A percentile compares a stretch with the other conserved stretches of the same genome.
Conservation (phyloP, 169 alveolate genomes). For the Miamiensis avidus region DNA sequence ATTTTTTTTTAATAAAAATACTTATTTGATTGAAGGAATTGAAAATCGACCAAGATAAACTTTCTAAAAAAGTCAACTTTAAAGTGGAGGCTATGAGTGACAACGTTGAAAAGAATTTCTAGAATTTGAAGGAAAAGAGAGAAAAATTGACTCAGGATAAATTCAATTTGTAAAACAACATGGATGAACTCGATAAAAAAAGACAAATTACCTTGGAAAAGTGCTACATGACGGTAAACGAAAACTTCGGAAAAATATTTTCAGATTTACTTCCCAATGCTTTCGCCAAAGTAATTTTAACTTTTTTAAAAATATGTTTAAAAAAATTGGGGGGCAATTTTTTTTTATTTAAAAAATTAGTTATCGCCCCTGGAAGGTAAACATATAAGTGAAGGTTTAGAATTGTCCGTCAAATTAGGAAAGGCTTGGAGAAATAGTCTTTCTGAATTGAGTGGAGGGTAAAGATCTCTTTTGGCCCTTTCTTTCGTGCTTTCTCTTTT, state of each 20-base stretch:
- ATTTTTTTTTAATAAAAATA: too few species aligned
- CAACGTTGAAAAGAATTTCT: slow-evolving; percentile 89
- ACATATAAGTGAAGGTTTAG: slow-evolving; percentile 73
- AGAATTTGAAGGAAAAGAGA: slow-evolving; percentile 87
- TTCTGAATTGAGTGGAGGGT: slow-evolving; percentile 80
- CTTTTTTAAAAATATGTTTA: slow-evolving; percentile 72
- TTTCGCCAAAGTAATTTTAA: slow-evolving; percentile 89
- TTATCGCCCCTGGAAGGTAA: slow-evolving; percentile 74
- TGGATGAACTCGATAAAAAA: slow-evolving; percentile 92
- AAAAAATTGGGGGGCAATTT: too few species aligned
- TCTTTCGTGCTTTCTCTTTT: slow-evolving; percentile 96
- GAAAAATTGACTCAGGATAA: slow-evolving; percentile 90
- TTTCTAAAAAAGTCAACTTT: slow-evolving; percentile 90
- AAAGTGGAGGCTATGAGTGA: slow-evolving; percentile 94
- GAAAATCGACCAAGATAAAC: slow-evolving; percentile 78
- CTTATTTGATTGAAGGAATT: too few species aligned
- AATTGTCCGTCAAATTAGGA: slow-evolving; percentile 90
- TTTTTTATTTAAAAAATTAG: too few species aligned
- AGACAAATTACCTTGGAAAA: slow-evolving; percentile 88
- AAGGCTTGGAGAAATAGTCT: slow-evolving; percentile 94
- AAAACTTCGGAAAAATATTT: slow-evolving; percentile 92
- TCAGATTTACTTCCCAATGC: slow-evolving; percentile 94
- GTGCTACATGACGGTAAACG: slow-evolving; percentile 90
- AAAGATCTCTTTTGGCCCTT: slow-evolving; percentile 96
- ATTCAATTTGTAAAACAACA: slow-evolving; percentile 90